Percentiles rank a stretch among this genome's conserved stretches.
phyloP scores from a whole-genome alignment of 2,329 filamentous ascomycete species.

The Apiospora phragmitis region DNA sequence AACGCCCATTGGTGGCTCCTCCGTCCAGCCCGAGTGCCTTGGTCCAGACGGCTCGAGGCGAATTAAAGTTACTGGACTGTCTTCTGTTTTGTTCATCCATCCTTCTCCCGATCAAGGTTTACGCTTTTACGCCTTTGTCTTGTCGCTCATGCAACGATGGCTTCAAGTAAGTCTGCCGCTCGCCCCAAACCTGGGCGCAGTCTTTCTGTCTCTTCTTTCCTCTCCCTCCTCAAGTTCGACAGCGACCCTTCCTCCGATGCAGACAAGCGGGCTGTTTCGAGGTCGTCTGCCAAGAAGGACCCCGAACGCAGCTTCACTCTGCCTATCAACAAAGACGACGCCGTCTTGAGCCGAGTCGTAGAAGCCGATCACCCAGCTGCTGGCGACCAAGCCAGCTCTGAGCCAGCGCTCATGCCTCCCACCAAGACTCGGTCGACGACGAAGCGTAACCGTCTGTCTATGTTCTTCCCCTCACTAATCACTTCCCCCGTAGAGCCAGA shows the following conservation, averaged over 20 bases:
- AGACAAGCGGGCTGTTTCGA: conserved; percentile 3
- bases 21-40: not conserved
- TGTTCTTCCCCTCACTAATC: conserved; percentile 34
- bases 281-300: not conserved
- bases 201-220: conserved; percentile 15
- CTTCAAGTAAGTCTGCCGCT: conserved; percentile 20
- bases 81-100: conserved; percentile 8
- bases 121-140: not conserved
- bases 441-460: conserved; percentile 29
- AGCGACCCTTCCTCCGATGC: conserved; percentile 3
- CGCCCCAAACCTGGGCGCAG: conserved; percentile 14
- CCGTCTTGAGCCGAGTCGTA: not conserved
- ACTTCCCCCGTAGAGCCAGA: conserved; percentile 24
- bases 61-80: conserved; percentile 8
- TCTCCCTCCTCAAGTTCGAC: conserved; percentile 12
- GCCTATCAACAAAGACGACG: not conserved
- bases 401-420: conserved; percentile 17
- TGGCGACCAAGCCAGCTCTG: conserved; percentile 5
- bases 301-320: not conserved
- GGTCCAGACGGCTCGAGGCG: not conserved
- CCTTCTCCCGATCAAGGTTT: conserved; percentile 5
- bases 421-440: conserved; percentile 19
- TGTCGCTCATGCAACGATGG: conserved; percentile 16
- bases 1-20: conserved; percentile 9
- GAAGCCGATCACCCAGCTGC: not conserved